Base-by-base conservation (phyloP, 116 monocot species). In the Iris pallida region DNA sequence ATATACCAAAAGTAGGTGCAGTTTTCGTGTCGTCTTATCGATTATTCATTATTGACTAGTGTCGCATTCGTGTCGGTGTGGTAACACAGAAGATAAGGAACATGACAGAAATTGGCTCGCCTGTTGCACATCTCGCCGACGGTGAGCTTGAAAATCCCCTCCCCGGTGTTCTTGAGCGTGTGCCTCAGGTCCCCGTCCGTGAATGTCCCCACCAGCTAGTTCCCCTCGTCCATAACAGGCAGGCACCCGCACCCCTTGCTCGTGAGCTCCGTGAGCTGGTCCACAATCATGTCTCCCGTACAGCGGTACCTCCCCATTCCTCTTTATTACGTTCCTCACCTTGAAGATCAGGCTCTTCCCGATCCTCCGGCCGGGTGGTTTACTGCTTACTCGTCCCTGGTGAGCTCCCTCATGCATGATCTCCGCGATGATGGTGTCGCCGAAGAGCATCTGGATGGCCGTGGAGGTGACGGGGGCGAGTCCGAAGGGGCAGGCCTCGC, bases 51-150 rank as follows among this genome's bases (percentile, higher is more conserved):
- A 30, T 30, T 30, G 30, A 30, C 30, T 30, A 0, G 30, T 30
- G 30, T 3, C 30, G 3, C 30, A 30, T 30, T 30, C 30, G 30
- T 30, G 30, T 30, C 30, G 2, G 30, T 30, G 30, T 3, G 3
- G 3, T 0, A 30, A 30, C 30, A 30, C 30, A 30, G 30, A 30
- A 1, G 30, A 30, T 30, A 30, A 30, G 30, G 3, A 30, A 30
- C 2, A 30, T 0, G 30, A 30, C 30, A 30, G 30, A 30, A 30
- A 30, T 30, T 30, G 2, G 30, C 30, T 30, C 30, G 30, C 91
- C 91, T 86, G 74, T 93, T 93, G 75, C 93, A 89, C 86, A 93
- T 86, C 48, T 86, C 83, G 20, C 93, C 93, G 16, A 93, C 89
- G 5, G 89, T 86, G 57, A 93, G 86, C 56, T 80, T 86, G 76